Percentiles rank a stretch among this genome's conserved stretches.
These are phyloP conservation scores for Cryptosporidium meleagridis DNA, from an alignment of 169 alveolate species.

Conservation along the genomic window DNA sequence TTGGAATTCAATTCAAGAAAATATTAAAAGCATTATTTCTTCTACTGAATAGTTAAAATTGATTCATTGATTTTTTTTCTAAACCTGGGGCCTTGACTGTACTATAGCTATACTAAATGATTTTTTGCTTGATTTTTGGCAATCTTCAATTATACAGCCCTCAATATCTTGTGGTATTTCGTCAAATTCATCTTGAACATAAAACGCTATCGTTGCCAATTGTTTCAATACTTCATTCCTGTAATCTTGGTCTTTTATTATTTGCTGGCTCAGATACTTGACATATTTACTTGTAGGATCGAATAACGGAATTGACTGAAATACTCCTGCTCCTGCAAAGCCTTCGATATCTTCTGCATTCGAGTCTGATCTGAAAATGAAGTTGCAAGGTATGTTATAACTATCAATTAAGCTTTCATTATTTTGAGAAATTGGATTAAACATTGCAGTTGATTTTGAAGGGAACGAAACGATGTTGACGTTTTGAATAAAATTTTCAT, in stretches of 20 bases:
- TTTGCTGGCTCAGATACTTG: conserved; percentile 14
- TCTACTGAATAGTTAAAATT: background rate
- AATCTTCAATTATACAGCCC: conserved; percentile 44
- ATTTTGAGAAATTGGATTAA: background rate
- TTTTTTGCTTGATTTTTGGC: background rate
- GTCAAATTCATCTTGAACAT: conserved; percentile 66
- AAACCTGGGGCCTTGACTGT: conserved; percentile 74
- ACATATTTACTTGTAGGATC: conserved; percentile 16
- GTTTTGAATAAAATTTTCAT: conserved; percentile 10
- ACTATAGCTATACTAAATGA: conserved; percentile 44
- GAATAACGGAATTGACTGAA: conserved; percentile 86
- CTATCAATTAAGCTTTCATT: background rate
- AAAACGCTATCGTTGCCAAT: conserved; percentile 44
- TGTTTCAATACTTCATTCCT: conserved; percentile 1
- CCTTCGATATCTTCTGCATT: conserved; percentile 93
- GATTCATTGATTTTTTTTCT: background rate
- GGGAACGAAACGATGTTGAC: conserved; percentile 80
- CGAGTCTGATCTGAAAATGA: conserved; percentile 88
- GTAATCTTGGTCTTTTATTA: conserved; percentile 3
- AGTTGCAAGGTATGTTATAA: conserved; percentile 13
- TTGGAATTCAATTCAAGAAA: conserved; percentile 55
- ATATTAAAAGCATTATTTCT: conserved; percentile 36
- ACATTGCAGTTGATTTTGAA: conserved; percentile 79
- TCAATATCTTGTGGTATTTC: conserved; percentile 59
- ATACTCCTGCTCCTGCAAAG: conserved; percentile 94